Evolutionary conservation across 1,284 basidiomycete genomes (phyloP).

Genomic region (Rhodotorula sp.): DNA sequence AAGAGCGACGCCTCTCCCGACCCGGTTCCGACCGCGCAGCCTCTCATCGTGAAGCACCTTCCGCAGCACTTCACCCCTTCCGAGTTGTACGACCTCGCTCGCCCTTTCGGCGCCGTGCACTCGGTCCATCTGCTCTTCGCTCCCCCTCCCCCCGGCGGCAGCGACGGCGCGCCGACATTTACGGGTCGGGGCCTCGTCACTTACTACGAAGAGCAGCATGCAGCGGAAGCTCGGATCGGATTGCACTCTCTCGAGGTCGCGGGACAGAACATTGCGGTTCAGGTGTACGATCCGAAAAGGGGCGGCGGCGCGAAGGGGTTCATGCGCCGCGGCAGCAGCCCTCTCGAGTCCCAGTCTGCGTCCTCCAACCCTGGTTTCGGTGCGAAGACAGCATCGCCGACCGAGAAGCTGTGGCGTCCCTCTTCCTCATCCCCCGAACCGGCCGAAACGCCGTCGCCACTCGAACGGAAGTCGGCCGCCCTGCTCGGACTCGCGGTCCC

Average conservation of each 20-base stretch:
- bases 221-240: constrained; percentile 20
- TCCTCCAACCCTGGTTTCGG: not conserved
- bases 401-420: no score
- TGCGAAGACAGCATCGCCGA: no score
- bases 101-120: constrained; percentile 42
- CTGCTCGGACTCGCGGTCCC: no score
- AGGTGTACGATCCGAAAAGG: constrained; percentile 22
- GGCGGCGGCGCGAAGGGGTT: not conserved
- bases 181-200: constrained; percentile 33
- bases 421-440: no score
- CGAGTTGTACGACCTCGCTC: constrained; percentile 35
- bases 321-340: constrained; percentile 49
- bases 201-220: constrained; percentile 36
- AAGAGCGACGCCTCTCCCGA: constrained; percentile 6
- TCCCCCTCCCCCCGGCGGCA: constrained; percentile 4
- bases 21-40: constrained; percentile 27
- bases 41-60: constrained; percentile 41
- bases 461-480: not conserved
- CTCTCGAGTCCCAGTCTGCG: constrained; percentile 26
- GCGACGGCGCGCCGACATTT: constrained; percentile 7
- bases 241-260: constrained; percentile 39
- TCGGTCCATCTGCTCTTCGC: constrained; percentile 26
- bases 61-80: constrained; percentile 31
- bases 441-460: not conserved
- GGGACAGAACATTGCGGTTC: constrained; percentile 33